Percentiles rank a stretch among this genome's conserved stretches.
Evolutionary conservation across 345 rosid genomes (phyloP).

Genomic region (Noccaea bulbosa): DNA sequence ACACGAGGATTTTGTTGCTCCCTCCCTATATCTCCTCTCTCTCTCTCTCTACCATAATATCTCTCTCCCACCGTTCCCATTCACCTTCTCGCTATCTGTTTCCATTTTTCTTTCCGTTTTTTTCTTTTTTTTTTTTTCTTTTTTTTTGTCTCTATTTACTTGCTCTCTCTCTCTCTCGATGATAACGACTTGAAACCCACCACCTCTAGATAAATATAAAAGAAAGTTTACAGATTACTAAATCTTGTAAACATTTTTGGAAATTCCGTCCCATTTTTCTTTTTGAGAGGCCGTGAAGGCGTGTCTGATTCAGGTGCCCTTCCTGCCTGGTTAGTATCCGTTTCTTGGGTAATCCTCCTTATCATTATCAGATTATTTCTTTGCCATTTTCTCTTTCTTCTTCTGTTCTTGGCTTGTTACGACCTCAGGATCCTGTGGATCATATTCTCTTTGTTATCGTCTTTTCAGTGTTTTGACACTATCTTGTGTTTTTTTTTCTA

Average conservation of each 20-base stretch:
- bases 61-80: slow-evolving; percentile 21
- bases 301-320: slow-evolving; percentile 43
- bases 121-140: slow-evolving; percentile 24
- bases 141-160: slow-evolving; percentile 40
- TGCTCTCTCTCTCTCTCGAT: slow-evolving; percentile 21
- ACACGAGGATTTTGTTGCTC: slow-evolving; percentile 63
- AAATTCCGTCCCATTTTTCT: not conserved
- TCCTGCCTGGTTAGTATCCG: slow-evolving; percentile 42
- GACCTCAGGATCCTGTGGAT: slow-evolving; percentile 59
- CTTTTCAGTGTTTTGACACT: slow-evolving; percentile 40
- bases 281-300: slow-evolving; percentile 34
- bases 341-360: not conserved
- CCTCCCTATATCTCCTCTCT: slow-evolving; percentile 33
- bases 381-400: not conserved
- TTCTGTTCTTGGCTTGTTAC: slow-evolving; percentile 33
- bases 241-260: not conserved
- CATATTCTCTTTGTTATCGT: slow-evolving; percentile 51
- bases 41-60: slow-evolving; percentile 31
- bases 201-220: slow-evolving; percentile 9
- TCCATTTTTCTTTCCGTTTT: slow-evolving; percentile 19
- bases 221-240: not conserved
- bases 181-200: slow-evolving; percentile 45
- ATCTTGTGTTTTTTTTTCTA: slow-evolving; percentile 35
- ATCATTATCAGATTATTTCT: slow-evolving; percentile 4
- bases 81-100: slow-evolving; percentile 14